Percentiles rank a stretch among this genome's conserved stretches.
Conservation (phyloP, 2,329 filamentous ascomycete species). For the Pyricularia grisea region DNA sequence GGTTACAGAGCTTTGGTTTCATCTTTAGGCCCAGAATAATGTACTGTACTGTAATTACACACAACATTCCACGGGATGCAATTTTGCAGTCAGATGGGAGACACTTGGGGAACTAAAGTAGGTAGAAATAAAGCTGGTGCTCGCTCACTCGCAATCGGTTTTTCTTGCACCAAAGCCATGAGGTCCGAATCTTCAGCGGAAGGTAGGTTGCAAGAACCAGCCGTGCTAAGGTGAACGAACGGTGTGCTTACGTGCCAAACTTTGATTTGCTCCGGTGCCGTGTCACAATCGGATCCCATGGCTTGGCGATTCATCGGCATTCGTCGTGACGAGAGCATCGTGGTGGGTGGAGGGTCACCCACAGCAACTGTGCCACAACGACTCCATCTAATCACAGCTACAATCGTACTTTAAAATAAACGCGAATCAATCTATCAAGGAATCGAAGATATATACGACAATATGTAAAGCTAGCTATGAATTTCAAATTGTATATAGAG, state of each 20-base stretch:
- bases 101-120: background rate
- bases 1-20: background rate
- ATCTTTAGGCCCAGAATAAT: background rate
- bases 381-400: background rate
- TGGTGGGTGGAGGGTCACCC: background rate
- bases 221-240: background rate
- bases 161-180: background rate
- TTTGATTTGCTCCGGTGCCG: background rate
- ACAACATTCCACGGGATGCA: background rate
- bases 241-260: background rate
- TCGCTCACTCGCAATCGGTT: background rate
- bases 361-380: too few relatives aligned
- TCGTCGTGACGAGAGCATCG: background rate
- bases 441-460: background rate
- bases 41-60: background rate
- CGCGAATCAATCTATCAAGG: background rate
- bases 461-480: background rate
- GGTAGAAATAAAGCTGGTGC: too few relatives aligned
- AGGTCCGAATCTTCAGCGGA: background rate
- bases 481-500: background rate
- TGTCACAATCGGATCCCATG: background rate
- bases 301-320: background rate
- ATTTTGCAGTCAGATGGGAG: background rate
- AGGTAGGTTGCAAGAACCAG: background rate
- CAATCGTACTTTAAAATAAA: background rate